A percentile compares a stretch with the other conserved stretches of the same genome.
phyloP scores from a whole-genome alignment of 208 protist genomes.

The Trypanosomatidae sp. region DNA sequence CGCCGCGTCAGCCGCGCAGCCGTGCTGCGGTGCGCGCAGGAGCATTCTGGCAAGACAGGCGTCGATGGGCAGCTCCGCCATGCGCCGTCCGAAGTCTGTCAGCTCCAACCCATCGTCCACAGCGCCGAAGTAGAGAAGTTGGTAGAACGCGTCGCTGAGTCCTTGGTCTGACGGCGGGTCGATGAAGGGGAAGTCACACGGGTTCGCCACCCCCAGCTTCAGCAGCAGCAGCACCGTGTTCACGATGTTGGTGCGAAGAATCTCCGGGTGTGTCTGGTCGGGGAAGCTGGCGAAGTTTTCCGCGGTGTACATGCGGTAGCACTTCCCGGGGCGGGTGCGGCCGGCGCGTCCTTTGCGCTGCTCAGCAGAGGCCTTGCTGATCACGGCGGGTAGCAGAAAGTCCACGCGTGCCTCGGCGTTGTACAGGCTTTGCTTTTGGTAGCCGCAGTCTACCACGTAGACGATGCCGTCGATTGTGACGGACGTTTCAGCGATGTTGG shows the following conservation, averaged over 20 bases:
- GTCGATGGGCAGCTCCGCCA: conserved; percentile 77
- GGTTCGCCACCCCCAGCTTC: conserved; percentile 96
- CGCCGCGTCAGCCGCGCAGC: conserved; percentile 75
- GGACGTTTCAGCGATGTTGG: conserved; percentile 99
- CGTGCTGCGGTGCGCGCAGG: conserved; percentile 61
- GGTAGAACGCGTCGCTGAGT: conserved; percentile 95
- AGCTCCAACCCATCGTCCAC: conserved; percentile 95
- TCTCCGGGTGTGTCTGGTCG: conserved; percentile 92
- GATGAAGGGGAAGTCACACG: conserved; percentile 97
- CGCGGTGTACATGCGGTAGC: conserved; percentile 96
- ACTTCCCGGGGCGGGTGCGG: conserved; percentile 97
- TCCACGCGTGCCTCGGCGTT: conserved; percentile 96
- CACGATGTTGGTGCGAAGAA: conserved; percentile 97
- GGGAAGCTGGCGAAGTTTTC: conserved; percentile 78
- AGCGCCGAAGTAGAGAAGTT: conserved; percentile 98
- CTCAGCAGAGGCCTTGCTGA: conserved; percentile 98
- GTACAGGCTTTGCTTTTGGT: conserved; percentile 98
- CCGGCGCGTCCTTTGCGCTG: conserved; percentile 99
- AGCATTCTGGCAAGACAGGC: conserved; percentile 95
- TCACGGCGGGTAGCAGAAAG: conserved; percentile 97
- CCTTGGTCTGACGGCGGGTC: conserved; percentile 97
- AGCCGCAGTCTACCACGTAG: conserved; percentile 99
- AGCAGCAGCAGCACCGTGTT: conserved; percentile 96
- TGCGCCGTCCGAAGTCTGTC: conserved; percentile 65
- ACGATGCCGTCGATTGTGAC: conserved; percentile 99